phyloP scores from a whole-genome alignment of 2,329 filamentous ascomycete species.

The Pezicula neosporulosa region DNA sequence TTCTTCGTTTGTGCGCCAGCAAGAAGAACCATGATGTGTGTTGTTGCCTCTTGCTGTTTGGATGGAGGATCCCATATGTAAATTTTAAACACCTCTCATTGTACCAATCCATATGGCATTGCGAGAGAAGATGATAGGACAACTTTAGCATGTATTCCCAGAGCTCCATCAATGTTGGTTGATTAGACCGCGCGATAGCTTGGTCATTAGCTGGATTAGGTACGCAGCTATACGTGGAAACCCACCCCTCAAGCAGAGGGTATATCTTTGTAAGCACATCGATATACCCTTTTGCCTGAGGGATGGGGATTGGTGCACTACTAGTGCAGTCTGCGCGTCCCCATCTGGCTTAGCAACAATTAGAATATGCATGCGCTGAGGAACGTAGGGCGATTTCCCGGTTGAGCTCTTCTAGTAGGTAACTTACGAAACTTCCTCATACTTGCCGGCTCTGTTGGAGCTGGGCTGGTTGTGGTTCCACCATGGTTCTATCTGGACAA shows the following conservation, averaged over 20 bases:
- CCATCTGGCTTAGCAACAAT: too few species aligned
- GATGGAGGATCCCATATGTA: too few species aligned
- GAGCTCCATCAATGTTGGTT: slow-evolving; percentile 11
- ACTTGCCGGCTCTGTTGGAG: too few species aligned
- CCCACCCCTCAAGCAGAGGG: slow-evolving; percentile 25
- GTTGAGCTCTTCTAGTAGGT: too few species aligned
- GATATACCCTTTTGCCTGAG: slow-evolving; percentile 7
- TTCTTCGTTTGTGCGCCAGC: slow-evolving; percentile 25
- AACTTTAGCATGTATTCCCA: slow-evolving; percentile 35
- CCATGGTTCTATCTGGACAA: too few species aligned
- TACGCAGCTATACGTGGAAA: slow-evolving; percentile 16
- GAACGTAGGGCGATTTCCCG: too few species aligned
- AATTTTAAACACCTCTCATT: too few species aligned
- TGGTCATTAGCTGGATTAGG: slow-evolving; percentile 18
- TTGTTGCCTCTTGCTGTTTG: slow-evolving; percentile 28
- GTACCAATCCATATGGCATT: too few species aligned
- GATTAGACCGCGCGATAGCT: slow-evolving; percentile 15
- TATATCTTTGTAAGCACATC: slow-evolving; percentile 14
- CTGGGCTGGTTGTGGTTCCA: too few species aligned
- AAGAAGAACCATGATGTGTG: slow-evolving; percentile 27
- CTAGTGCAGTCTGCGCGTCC: neutral
- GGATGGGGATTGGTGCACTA: neutral
- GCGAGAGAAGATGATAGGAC: slow-evolving; percentile 15
- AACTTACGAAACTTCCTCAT: too few species aligned
- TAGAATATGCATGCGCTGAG: too few species aligned